Percentiles rank a stretch among this genome's conserved stretches.
phyloP scores from a whole-genome alignment of 202 grass and related monocot species.

The Schoenoplectus tabernaemontani region DNA sequence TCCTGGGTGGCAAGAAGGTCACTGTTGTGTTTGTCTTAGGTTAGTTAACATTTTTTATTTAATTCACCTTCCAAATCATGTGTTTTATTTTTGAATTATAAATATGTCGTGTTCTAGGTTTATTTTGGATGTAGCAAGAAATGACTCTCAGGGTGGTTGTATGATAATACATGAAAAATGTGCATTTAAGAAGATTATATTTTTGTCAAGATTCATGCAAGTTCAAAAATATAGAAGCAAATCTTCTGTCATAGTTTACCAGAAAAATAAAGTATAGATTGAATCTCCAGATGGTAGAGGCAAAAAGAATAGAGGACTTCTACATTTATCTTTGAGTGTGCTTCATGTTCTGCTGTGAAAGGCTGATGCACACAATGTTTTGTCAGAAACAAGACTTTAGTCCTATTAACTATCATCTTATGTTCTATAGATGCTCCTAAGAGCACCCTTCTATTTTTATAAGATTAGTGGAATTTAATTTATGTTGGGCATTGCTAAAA shows the following conservation, averaged over 20 bases:
- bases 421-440: not conserved
- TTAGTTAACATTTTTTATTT: slow-evolving; percentile 18
- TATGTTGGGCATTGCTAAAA: not conserved
- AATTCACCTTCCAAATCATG: not conserved
- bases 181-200: not conserved
- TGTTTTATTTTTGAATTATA: slow-evolving; percentile 2
- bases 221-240: not conserved
- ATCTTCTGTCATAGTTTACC: not conserved
- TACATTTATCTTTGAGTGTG: not conserved
- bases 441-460: too few relatives aligned
- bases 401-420: not conserved
- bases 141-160: not conserved
- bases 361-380: not conserved
- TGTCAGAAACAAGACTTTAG: not conserved
- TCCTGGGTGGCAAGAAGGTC: slow-evolving; percentile 66
- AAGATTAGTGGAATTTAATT: not conserved
- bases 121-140: not conserved
- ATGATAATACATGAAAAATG: not conserved
- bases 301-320: not conserved
- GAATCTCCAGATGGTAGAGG: not conserved
- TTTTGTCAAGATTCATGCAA: not conserved
- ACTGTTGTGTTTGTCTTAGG: slow-evolving; percentile 78
- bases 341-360: not conserved
- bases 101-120: not conserved
- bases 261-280: not conserved